phyloP scores from a whole-genome alignment of 1,284 basidiomycete species.

The Rhodotorula sp. region DNA sequence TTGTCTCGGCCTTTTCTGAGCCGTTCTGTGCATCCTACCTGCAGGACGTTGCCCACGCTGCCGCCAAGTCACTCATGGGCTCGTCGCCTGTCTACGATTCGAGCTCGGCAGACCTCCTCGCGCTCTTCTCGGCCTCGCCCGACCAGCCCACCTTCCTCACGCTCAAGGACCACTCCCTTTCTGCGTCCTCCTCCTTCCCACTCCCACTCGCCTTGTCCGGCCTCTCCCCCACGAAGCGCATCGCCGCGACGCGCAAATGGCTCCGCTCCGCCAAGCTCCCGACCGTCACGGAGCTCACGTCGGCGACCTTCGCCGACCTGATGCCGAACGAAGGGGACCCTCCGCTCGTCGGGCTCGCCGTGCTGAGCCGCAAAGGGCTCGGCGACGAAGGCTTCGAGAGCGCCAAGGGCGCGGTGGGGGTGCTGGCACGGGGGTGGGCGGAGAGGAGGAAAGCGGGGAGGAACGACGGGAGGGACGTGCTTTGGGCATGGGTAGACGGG shows the following conservation, averaged over 20 bases:
- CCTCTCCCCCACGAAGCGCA: conserved; percentile 6
- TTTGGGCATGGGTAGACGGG: conserved; percentile 83
- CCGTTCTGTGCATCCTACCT: rapidly evolving
- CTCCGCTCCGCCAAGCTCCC: conserved; percentile 69
- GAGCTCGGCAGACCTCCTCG: conserved; percentile 48
- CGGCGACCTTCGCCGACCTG: conserved; percentile 72
- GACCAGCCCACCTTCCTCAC: conserved; percentile 64
- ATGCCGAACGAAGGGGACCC: conserved; percentile 63
- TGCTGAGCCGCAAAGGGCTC: conserved; percentile 48
- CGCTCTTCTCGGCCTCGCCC: conserved; percentile 53
- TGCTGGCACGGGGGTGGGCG: conserved; percentile 67
- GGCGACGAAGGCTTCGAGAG: conserved; percentile 49
- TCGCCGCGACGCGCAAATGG: conserved; percentile 55
- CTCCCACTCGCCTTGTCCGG: conserved; percentile 14
- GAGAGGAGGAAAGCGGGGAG: conserved; percentile 18
- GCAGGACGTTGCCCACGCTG: conserved; percentile 33
- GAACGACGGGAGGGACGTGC: conserved; percentile 60
- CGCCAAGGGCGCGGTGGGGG: conserved; percentile 56
- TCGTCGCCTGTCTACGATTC: conserved; percentile 66
- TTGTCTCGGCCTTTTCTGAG: conserved; percentile 49
- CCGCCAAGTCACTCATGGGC: conserved; percentile 65
- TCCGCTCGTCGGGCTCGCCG: conserved; percentile 74
- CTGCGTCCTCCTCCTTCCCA: conserved; percentile 42
- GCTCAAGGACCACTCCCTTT: conserved; percentile 65
- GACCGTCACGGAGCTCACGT: conserved; percentile 66